Base-by-base conservation (phyloP, 495 filamentous ascomycete genomes). In the Pyrenopolyporus hunteri region DNA sequence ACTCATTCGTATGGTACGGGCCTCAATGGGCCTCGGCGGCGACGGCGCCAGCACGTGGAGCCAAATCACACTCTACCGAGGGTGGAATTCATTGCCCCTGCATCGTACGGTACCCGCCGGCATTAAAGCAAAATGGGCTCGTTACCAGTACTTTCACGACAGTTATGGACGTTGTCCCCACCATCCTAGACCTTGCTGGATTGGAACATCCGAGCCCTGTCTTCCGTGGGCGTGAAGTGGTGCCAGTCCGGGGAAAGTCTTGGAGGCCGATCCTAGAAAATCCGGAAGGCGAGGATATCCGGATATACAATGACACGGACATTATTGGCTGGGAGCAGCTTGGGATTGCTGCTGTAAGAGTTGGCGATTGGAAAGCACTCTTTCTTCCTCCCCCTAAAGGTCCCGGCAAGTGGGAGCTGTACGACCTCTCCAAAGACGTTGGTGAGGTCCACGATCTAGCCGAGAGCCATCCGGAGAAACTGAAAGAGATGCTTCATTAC, bases 1-100 rank as follows among this genome's bases (percentile, higher is more conserved):
- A 86, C 71, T 82, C 78, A 0, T 87, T 87, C 69, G 82, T 86
- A 63, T 87, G 85, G 84, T 87, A 87, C 56, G 84, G 85, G 4
- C 83, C 83, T 10, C 80, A 82, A 48, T 85, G 85, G 84, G 84
- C 84, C 8, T 80, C 84, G 59, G 86, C 85, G 26, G 80, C 84
- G 13, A 88, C 85, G 11, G 83, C 86, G 7, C 83, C 86, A 4
- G 82, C 77, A n/a, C 74, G 85, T 28, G 73, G 84, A 4, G 85
- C 83, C 70, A 87, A 87, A 57, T 81, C 82, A 26, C 86, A 79
- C 70, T 85, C 83, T 8, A 85, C 84, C 10, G 82, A 88, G 57
- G 84, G 85, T 16, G 84, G 83, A 40, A 81, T 86, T 6, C 79
- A 80, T 14, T 81, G 83, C 9, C 84, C 85, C 1, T 85, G 83